These are phyloP conservation scores for Flueggea neowawraea DNA, from an alignment of 441 rosid species.

Conservation along the genomic window DNA sequence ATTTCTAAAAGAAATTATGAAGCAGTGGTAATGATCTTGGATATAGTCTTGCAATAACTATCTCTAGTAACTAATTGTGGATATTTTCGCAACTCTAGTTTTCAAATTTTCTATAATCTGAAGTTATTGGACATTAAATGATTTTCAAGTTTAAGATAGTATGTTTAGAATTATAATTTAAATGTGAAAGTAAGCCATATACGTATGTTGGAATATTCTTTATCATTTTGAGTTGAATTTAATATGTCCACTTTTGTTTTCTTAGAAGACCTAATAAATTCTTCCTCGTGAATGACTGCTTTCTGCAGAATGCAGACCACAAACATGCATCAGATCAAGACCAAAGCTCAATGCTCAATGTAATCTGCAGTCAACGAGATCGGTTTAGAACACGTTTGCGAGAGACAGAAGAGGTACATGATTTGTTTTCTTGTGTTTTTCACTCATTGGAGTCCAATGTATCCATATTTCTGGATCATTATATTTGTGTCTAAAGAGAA, in stretches of 20 bases:
- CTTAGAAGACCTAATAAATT: neutral
- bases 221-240: no score
- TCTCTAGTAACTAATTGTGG: no score
- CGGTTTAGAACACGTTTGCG: conserved; percentile 83
- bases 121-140: no score
- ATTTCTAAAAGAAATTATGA: neutral
- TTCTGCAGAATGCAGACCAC: conserved; percentile 59
- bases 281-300: conserved; percentile 6
- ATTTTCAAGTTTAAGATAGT: no score
- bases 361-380: conserved; percentile 95
- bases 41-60: no score
- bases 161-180: no score
- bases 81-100: no score
- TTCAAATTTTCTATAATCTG: no score
- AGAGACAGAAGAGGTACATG: conserved; percentile 89
- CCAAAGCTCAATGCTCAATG: conserved; percentile 98
- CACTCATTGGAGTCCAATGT: conserved; percentile 2
- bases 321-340: conserved; percentile 87
- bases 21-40: neutral
- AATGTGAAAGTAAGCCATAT: no score
- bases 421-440: neutral
- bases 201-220: no score
- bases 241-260: neutral
- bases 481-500: conserved; percentile 10
- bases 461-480: conserved; percentile 1